A percentile compares a stretch with the other conserved stretches of the same genome.
Evolutionary conservation across 305 asterid genomes (phyloP).

Genomic region (Euphrasia arctica): DNA sequence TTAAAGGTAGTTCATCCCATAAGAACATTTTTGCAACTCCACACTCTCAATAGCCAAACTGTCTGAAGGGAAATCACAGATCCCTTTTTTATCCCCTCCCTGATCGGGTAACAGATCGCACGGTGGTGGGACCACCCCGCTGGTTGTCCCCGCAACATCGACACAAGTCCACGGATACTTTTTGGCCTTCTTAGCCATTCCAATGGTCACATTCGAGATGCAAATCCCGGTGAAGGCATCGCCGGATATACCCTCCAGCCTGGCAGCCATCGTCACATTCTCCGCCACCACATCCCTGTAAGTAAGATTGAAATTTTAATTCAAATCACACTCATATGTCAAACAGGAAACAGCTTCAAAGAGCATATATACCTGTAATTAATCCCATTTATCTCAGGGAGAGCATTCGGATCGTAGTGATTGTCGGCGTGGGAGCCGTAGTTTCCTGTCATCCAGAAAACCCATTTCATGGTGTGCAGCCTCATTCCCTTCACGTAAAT

Average conservation of each 20-base stretch:
- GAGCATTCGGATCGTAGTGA: constrained; percentile 49
- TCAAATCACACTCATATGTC: too few species aligned
- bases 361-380: constrained; percentile 42
- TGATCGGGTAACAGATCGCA: constrained; percentile 42
- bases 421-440: constrained; percentile 56
- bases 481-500: constrained; percentile 53
- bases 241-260: constrained; percentile 76
- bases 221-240: constrained; percentile 75
- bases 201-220: constrained; percentile 65
- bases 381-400: constrained; percentile 56
- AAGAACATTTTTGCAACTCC: constrained; percentile 50
- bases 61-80: constrained; percentile 52
- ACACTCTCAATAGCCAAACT: constrained; percentile 48
- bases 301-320: neutral
- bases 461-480: constrained; percentile 62
- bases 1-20: constrained; percentile 32
- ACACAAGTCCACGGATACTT: constrained; percentile 56
- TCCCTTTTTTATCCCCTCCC: constrained; percentile 29
- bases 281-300: constrained; percentile 62
- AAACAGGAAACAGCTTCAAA: too few species aligned
- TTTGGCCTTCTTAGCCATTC: constrained; percentile 66
- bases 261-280: constrained; percentile 52
- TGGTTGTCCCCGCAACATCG: constrained; percentile 42
- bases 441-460: constrained; percentile 63
- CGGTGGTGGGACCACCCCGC: constrained; percentile 54